Evolutionary conservation across 768 basidiomycete species (phyloP).

Genomic region (Cystobasidium tubakii): DNA sequence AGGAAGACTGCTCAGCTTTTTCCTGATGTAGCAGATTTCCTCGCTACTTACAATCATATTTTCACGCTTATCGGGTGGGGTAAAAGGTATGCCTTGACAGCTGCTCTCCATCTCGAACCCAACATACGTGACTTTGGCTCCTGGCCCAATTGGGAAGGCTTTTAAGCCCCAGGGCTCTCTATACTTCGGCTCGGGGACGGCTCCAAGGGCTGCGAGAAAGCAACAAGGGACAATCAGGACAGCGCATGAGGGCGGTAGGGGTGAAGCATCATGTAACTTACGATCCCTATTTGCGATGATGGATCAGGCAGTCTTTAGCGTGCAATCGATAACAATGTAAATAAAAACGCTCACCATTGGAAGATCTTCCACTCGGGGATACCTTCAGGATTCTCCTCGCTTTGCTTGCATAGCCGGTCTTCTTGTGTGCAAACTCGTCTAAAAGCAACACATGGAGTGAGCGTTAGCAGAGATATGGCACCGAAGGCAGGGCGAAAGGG

Average conservation of each 20-base stretch:
- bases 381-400: neutral
- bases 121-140: neutral
- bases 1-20: neutral
- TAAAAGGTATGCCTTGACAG: neutral
- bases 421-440: neutral
- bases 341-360: neutral
- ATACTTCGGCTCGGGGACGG: neutral
- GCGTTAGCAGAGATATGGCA: too few relatives aligned
- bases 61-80: neutral
- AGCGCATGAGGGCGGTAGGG: too few relatives aligned
- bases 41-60: neutral
- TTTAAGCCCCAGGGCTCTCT: constrained; percentile 2
- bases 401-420: neutral
- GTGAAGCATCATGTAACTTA: neutral
- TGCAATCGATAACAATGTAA: too few relatives aligned
- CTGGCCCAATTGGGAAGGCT: neutral
- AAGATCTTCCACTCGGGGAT: neutral
- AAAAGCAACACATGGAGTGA: too few relatives aligned
- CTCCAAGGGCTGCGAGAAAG: neutral
- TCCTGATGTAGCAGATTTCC: too few relatives aligned
- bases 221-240: neutral
- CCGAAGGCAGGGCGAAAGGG: too few relatives aligned
- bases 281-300: neutral
- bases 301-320: too few relatives aligned
- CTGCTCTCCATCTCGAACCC: neutral